Base-by-base conservation (phyloP, 2,329 filamentous ascomycete genomes). In the Neonectria neomacrospora region DNA sequence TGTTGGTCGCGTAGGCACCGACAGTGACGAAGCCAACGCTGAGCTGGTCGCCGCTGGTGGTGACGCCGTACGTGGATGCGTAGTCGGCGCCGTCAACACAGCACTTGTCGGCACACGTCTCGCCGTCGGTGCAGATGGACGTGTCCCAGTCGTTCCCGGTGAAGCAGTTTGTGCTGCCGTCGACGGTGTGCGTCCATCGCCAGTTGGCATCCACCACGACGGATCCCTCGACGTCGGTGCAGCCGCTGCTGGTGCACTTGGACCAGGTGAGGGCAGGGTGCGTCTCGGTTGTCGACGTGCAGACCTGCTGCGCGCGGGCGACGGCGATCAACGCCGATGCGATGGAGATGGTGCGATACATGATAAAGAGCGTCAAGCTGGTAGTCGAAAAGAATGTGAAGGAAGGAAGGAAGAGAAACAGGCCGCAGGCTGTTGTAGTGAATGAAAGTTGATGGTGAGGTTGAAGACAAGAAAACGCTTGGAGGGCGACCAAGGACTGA, bases 121-220 rank as follows among this genome's bases (percentile, higher is more conserved):
- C 73, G 61, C 79, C 77, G 64, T 80, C 75, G 2, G 77, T 72
- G 66, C 82, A 79, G 67, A 78, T 64, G 51, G 71, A 62, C 0
- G 76, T 76, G 67, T 84, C 80, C 74, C 82, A 81, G 58, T 72
- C 70, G 74, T 86, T 86, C 45, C 83, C 85, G 3, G 78, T 82
- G 76, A 86, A 87, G 80, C 85, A 87, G 79, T 88, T 88, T 67
- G 79, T 83, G 64, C 76, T 79, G 56, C 81, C 79, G 9, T 74
- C 68, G 47, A 78, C 74, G 6, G 76, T 76, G 75, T 88, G 85
- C 63, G 85, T 78, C 86, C 86, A 88, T 58, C 86, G 81, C 85
- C 85, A 88, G 79, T 88, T 88, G 67, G 85, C 75, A 67, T 89
- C 86, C 67, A 89, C 76, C 54, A 85, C 84, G 47, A 89, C 79